Evolutionary conservation across 1,139 yeast species (phyloP), one percentile per base, ranked within the genome.

Genomic region (Scheffersomyces stambukii): DNA sequence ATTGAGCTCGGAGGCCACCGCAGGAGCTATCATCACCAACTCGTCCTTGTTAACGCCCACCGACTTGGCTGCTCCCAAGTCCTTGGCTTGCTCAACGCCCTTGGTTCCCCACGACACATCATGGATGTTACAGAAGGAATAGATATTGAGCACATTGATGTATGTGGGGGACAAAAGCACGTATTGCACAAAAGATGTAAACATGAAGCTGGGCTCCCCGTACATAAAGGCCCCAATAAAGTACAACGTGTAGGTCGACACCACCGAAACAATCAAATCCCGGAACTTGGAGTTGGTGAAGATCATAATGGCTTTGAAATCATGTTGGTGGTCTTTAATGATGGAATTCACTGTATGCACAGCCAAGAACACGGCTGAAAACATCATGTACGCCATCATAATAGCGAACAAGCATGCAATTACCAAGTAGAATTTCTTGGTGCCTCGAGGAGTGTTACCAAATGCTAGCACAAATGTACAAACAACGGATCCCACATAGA

Each of bases 71-170:
- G 73, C 70, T 30, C 94, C 94, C 41, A 83, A 64, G 54, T 81
- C 88, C 41, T 68, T 68, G 33, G 76, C 75, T 23, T 61, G 64
- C 17, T 75, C 75, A 31, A 71, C 83, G 16, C 86, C 89, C 53
- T 83, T 81, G 15, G 91, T 83, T 49, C 94, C 94, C 94, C 94
- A 83, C 0, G 91, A 79, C 29, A 83, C 80, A 57, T 83, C 94
- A 54, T 83, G 89, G 43, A 82, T 81, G 51, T 83, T 83, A 64
- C 93, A 82, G 54, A 83, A 83, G 5, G 93, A 85, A 52, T 83
- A 83, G 35, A 83, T 86, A 48, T 82, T 83, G 46, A 83, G 65
- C 29, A 83, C 82, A 48, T 83, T 83, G 52, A 81, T 75, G 54
- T 83, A 83, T 2, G 84, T 71, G 1, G 94, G 94, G 25, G 85